Evolutionary conservation across 2,329 filamentous ascomycete genomes (phyloP), one percentile per base, ranked within the genome.

Genomic region (Hymenoscyphus occultus): DNA sequence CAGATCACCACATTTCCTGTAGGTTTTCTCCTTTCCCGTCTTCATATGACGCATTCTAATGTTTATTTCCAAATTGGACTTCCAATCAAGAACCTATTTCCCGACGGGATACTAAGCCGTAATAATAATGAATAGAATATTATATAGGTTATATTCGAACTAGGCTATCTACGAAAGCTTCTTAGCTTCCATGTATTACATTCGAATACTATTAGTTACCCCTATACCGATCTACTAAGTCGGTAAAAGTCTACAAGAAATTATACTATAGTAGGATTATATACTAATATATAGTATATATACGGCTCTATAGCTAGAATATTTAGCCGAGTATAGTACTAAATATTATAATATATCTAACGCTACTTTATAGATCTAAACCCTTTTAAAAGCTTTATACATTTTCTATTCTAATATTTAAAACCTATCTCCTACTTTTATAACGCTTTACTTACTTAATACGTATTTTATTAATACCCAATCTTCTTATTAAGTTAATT

Each of bases 341-440:
- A 22, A 22, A 22, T 22, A 22, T 22, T 22, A 22, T 22, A 22
- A 1, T 75, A 71, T 70, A 60, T 77, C 5, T 74, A 78, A 71
- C 56, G 78, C 3, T 74, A 78, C 64, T 63, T 78, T 5, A 71
- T 69, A 10, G 77, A 78, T 59, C 16, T 76, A 16, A 1, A 77
- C 76, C 54, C 66, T 76, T 22, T 73, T 78, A 42, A 76, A 79
- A 65, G 70, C 69, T 1, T 59, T 72, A 28, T 74, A 75, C 60
- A 78, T 77, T 59, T 78, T 78, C 63, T 78, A 78, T 62, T 76
- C 78, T 22, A 22, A 64, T 79, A 22, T 77, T 72, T 68, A 73
- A 1, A 71, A 70, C 61, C 75, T 76, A 4, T 61, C 62, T 14
- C 71, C 73, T 0, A 78, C 77, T 5, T 57, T 68, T 1, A 51